Conservation (phyloP, 495 filamentous ascomycete genomes). For the Neurospora sp. region DNA sequence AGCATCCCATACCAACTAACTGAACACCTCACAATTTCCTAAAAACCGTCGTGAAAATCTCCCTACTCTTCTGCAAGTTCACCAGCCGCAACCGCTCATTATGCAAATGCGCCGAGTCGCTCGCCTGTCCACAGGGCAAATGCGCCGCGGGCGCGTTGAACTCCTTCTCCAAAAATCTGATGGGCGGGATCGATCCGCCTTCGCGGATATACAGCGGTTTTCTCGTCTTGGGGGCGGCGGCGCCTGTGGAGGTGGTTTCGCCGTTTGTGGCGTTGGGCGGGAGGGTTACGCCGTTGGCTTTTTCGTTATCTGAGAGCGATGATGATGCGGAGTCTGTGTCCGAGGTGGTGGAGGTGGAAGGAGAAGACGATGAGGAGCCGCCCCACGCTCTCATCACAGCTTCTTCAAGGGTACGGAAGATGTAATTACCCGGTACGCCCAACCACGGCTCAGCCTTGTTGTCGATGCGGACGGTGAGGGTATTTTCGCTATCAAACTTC, state of each 20-base stretch:
- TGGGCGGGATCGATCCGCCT: constrained; percentile 87
- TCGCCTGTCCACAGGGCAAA: constrained; percentile 89
- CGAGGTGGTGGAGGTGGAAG: background rate
- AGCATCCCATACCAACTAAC: background rate
- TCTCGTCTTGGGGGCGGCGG: constrained; percentile 18
- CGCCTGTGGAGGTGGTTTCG: background rate
- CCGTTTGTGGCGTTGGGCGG: constrained; percentile 9
- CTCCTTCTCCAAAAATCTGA: constrained; percentile 89
- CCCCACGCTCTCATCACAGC: constrained; percentile 78
- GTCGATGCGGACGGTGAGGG: constrained; percentile 71
- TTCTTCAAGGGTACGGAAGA: constrained; percentile 79
- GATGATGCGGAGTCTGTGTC: background rate
- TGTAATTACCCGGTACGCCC: constrained; percentile 80
- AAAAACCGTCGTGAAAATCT: constrained; percentile 86
- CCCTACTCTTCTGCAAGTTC: constrained; percentile 83
- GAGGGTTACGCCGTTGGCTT: background rate
- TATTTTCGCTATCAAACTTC: constrained; percentile 65
- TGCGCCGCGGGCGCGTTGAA: constrained; percentile 89
- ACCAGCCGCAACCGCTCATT: constrained; percentile 81
- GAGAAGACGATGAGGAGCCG: constrained; percentile 1
- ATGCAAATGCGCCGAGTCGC: constrained; percentile 86
- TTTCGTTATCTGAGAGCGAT: background rate
- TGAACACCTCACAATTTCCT: constrained; percentile 16
- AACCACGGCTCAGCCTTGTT: constrained; percentile 95
- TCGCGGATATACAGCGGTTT: constrained; percentile 87